Percentiles rank a stretch among this genome's conserved stretches.
Conservation (phyloP, 2,329 filamentous ascomycete species). For the Coniochaeta sp. region DNA sequence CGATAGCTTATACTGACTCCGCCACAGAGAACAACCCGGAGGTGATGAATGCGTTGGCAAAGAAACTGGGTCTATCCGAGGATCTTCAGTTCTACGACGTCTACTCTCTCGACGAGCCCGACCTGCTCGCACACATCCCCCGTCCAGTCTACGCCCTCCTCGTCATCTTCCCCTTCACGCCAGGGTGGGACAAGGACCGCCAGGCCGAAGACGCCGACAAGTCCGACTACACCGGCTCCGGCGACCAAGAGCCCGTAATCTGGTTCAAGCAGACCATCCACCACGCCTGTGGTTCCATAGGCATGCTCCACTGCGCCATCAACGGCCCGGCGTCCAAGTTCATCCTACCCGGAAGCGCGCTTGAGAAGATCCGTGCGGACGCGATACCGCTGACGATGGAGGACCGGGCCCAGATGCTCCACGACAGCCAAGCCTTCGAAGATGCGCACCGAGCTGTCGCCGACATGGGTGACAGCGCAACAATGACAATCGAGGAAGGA, state of each 20-base stretch:
- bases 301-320: constrained; percentile 63
- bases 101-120: constrained; percentile 70
- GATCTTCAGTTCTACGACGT: constrained; percentile 73
- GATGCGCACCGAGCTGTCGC: constrained; percentile 67
- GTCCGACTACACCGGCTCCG: constrained; percentile 37
- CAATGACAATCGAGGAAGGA: constrained; percentile 50
- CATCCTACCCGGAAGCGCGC: constrained; percentile 44
- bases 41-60: constrained; percentile 67
- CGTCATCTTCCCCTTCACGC: constrained; percentile 67
- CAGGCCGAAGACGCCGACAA: constrained; percentile 49
- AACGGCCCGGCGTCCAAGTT: constrained; percentile 58
- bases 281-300: constrained; percentile 76
- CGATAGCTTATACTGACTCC: neutral
- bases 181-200: constrained; percentile 22
- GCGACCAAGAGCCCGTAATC: constrained; percentile 50
- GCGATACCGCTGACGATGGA: constrained; percentile 56
- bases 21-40: constrained; percentile 58
- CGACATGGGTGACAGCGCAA: constrained; percentile 56
- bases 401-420: constrained; percentile 60
- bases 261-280: constrained; percentile 86
- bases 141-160: constrained; percentile 71
- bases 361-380: constrained; percentile 52
- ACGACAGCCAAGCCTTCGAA: constrained; percentile 64
- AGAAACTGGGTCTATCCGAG: constrained; percentile 62
- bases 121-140: constrained; percentile 69